These are phyloP conservation scores for Candida taoyuanica DNA, from an alignment of 805 yeast genomes.

Conservation along the genomic window DNA sequence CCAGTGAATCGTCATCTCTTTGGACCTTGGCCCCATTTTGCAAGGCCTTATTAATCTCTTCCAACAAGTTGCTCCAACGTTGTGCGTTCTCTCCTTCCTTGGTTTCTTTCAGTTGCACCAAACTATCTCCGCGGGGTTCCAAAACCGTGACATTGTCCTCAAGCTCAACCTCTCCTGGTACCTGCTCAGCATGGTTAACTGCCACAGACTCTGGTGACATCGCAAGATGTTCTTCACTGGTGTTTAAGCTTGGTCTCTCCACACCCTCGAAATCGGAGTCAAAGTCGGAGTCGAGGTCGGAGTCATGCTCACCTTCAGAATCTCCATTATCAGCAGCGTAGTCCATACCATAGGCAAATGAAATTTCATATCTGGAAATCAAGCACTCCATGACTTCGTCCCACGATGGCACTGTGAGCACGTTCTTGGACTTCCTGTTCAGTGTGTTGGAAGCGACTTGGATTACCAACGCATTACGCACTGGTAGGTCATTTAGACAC, in stretches of 20 bases:
- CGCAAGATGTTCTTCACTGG: slow-evolving; percentile 1
- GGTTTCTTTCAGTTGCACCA: background rate
- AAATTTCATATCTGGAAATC: slow-evolving; percentile 13
- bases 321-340: slow-evolving; percentile 1
- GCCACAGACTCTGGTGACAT: slow-evolving; percentile 4
- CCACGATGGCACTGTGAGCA: slow-evolving; percentile 15
- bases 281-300: slow-evolving; percentile 15
- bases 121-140: background rate
- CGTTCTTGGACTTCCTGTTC: background rate
- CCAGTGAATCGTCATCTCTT: too few species aligned
- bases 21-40: too few species aligned
- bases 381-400: slow-evolving; percentile 27
- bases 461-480: slow-evolving; percentile 16
- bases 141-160: background rate
- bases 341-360: slow-evolving; percentile 5
- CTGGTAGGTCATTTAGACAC: slow-evolving; percentile 8
- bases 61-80: slow-evolving; percentile 22
- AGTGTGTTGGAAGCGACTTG: slow-evolving; percentile 7
- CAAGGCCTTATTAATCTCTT: slow-evolving; percentile 24
- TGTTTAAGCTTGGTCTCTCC: background rate
- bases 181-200: background rate
- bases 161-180: too few species aligned
- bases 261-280: slow-evolving; percentile 16
- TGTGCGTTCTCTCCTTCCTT: background rate
- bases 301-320: slow-evolving; percentile 16